phyloP scores from a whole-genome alignment of 2,329 filamentous ascomycete genomes.

The Ceratocystis albifundus region DNA sequence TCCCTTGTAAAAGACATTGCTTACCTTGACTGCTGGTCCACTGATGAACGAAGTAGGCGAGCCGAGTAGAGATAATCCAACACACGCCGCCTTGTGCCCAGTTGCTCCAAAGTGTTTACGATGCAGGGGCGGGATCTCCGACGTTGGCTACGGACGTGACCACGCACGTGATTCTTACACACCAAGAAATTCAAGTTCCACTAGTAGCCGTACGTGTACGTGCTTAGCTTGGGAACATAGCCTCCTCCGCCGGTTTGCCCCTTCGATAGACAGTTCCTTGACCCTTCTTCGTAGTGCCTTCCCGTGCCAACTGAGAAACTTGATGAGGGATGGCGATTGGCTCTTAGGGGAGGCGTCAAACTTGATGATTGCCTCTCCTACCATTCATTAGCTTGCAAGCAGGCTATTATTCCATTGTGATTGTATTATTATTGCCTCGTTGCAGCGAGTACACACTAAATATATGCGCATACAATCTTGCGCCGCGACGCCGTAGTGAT shows the following conservation, averaged over 20 bases:
- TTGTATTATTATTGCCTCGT: background rate
- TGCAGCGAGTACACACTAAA: background rate
- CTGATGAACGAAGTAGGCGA: background rate
- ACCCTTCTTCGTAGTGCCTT: too few relatives aligned
- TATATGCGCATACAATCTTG: background rate
- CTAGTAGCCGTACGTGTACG: too few relatives aligned
- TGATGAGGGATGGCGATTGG: too few relatives aligned
- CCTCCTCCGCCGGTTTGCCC: too few relatives aligned
- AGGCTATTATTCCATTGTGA: background rate
- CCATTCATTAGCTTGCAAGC: background rate
- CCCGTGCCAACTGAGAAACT: too few relatives aligned
- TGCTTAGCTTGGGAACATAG: too few relatives aligned
- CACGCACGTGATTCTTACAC: background rate
- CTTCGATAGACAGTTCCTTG: too few relatives aligned
- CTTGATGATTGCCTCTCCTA: too few relatives aligned
- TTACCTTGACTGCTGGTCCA: background rate
- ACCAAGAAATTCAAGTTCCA: background rate
- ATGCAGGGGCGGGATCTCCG: background rate
- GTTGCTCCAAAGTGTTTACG: background rate
- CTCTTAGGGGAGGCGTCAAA: too few relatives aligned
- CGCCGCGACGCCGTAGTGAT: background rate
- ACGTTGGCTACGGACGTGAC: background rate
- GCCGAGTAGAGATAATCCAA: background rate
- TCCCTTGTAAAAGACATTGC: background rate
- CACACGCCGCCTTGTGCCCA: conserved; percentile 2